Conservation (phyloP, 257 asterid genomes). For the Solanum tacnaense region DNA sequence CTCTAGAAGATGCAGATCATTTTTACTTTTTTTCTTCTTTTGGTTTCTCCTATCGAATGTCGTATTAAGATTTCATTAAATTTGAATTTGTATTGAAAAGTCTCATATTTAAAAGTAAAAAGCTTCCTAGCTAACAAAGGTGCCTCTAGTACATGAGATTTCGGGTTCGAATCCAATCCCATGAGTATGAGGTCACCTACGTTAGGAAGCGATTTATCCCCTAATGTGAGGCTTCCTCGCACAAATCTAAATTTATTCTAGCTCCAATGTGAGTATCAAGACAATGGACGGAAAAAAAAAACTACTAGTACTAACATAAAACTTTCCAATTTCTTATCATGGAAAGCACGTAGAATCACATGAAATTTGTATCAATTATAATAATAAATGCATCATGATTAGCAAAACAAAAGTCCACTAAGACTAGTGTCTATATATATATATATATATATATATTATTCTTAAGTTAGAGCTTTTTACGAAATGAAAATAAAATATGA, state of each 20-base stretch:
- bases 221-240: rapidly evolving
- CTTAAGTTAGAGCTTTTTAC: no score
- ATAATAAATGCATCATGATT: not conserved
- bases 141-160: not conserved
- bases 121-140: not conserved
- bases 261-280: rapidly evolving
- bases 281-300: no score
- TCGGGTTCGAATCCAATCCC: no score
- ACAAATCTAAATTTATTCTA: no score
- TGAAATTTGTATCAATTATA: not conserved
- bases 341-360: not conserved
- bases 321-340: not conserved
- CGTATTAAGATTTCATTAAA: not conserved
- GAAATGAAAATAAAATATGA: not conserved
- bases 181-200: rapidly evolving
- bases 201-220: rapidly evolving
- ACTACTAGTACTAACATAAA: not conserved
- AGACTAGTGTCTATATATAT: not conserved
- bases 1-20: not conserved
- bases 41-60: not conserved
- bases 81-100: not conserved
- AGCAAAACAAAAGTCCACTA: not conserved
- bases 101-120: not conserved
- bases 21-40: no score
- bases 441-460: no score